These are phyloP conservation scores for Diaporthe caulivora DNA, from an alignment of 2,329 filamentous ascomycete genomes.

Conservation along the genomic window DNA sequence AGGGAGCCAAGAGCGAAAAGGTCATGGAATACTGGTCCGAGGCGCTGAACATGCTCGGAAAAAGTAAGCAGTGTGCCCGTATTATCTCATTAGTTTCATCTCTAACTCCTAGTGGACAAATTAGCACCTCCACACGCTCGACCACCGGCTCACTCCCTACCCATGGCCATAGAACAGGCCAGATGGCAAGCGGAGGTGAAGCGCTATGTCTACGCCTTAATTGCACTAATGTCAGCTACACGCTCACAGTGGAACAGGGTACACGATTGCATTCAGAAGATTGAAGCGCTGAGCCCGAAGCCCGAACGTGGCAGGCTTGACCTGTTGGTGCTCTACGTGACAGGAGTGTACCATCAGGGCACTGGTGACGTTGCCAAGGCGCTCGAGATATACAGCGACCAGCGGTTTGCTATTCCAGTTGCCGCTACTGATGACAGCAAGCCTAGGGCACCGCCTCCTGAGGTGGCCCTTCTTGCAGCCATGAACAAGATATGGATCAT, in stretches of 20 bases:
- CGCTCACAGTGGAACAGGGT: conserved; percentile 78
- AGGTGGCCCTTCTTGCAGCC: conserved; percentile 74
- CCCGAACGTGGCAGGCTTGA: conserved; percentile 58
- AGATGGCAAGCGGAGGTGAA: conserved; percentile 76
- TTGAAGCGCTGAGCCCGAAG: conserved; percentile 58
- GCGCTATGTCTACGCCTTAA: conserved; percentile 78
- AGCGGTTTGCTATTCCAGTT: conserved; percentile 66
- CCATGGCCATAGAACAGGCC: conserved; percentile 68
- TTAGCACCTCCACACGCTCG: conserved; percentile 52
- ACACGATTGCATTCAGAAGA: conserved; percentile 65
- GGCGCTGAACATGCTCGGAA: conserved; percentile 40
- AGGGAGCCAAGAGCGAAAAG: conserved; percentile 38
- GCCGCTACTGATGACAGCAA: conserved; percentile 53
- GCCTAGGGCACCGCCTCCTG: conserved; percentile 63
- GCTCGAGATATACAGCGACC: conserved; percentile 73
- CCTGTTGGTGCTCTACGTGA: conserved; percentile 77
- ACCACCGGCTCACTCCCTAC: conserved; percentile 52
- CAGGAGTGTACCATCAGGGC: conserved; percentile 81
- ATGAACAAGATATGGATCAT: conserved; percentile 81
- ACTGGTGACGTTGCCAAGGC: conserved; percentile 79
- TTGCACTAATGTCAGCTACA: conserved; percentile 77
- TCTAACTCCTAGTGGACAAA: conserved; percentile 21
- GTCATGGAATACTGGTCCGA: conserved; percentile 40
- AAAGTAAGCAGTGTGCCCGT: conserved; percentile 20
- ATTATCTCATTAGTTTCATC: background rate